Base-by-base conservation (phyloP, 2,329 filamentous ascomycete genomes). In the Cercospora sojina region DNA sequence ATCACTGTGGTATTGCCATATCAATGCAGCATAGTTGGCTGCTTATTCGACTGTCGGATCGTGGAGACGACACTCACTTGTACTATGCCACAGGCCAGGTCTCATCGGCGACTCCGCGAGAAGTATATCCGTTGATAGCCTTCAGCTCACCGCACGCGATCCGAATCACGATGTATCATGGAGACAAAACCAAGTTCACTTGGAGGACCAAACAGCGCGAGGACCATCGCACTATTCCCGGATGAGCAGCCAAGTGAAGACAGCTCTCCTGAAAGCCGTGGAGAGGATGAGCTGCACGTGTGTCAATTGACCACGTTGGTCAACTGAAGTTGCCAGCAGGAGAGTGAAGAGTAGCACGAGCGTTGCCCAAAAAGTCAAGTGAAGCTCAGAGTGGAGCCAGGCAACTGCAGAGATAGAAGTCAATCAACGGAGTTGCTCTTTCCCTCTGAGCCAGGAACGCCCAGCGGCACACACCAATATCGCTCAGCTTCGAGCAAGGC, bases 371-470 rank as follows among this genome's bases (percentile, higher is more conserved):
- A 27, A 23, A 47, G 8, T 59, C 32, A 59, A 29, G 57, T 43
- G 57, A 59, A 59, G 35, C 20, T 38, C 25, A 35, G n/a, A 12
- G 57, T 59, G 57, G 41, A 59, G 57, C 20, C 57, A n/a, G 35
- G 25, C 35, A 43, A 29, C 57, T 59, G 57, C 57, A 47, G 57
- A 20, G 29, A 58, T 9, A 16, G 31, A 47, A 41, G 32, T 41
- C 43, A 23, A 41, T 5, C 16, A 9, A n/a, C 16, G 35, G 35
- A 16, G n/a, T 16, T 12, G 57, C 57, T 59, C 57, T 25, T 59
- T 59, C 56, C 56, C 6, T 35, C 56, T 59, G 56, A 59, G 2
- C 7, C 55, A 25, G 10, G 31, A 38, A 58, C 18, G 18, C 6
- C 32, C 23, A 3, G 32, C 18, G 29, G 18, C 20, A 20, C 16